phyloP scores from a whole-genome alignment of 192 early-diverging fungal genomes.

The Podila epicladia region DNA sequence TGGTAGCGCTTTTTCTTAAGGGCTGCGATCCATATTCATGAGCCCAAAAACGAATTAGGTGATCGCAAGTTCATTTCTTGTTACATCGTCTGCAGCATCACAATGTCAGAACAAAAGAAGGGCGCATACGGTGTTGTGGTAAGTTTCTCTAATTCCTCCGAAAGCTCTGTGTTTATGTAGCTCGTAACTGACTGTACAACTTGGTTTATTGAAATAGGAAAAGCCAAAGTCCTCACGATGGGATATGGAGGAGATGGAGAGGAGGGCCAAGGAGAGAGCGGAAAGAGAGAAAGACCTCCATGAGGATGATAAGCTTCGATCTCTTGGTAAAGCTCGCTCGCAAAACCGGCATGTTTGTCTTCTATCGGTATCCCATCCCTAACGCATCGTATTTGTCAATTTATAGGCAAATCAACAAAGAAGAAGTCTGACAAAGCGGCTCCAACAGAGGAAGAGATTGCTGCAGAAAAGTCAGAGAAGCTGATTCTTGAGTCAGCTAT shows the following conservation, averaged over 20 bases:
- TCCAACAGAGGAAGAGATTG: slow-evolving; percentile 63
- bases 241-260: slow-evolving; percentile 76
- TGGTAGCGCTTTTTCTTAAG: too few species aligned
- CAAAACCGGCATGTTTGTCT: neutral
- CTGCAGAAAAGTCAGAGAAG: slow-evolving; percentile 54
- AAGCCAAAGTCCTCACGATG: slow-evolving; percentile 56
- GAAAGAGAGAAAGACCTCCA: slow-evolving; percentile 50
- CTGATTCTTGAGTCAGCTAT: slow-evolving; percentile 79
- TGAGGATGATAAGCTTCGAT: slow-evolving; percentile 64
- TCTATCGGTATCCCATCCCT: neutral
- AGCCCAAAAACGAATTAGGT: too few species aligned
- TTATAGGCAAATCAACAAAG: slow-evolving; percentile 44
- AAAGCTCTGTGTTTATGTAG: neutral
- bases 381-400: slow-evolving; percentile 1
- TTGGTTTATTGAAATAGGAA: slow-evolving; percentile 9
- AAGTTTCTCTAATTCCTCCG: neutral
- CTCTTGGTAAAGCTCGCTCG: slow-evolving; percentile 52
- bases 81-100: too few species aligned
- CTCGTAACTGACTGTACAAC: neutral
- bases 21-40: too few species aligned
- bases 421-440: slow-evolving; percentile 35
- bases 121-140: slow-evolving; percentile 44
- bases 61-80: too few species aligned
- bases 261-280: slow-evolving; percentile 73
- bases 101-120: slow-evolving; percentile 25